These are phyloP conservation scores for Brassica incana DNA, from an alignment of 345 rosid species.

Conservation along the genomic window DNA sequence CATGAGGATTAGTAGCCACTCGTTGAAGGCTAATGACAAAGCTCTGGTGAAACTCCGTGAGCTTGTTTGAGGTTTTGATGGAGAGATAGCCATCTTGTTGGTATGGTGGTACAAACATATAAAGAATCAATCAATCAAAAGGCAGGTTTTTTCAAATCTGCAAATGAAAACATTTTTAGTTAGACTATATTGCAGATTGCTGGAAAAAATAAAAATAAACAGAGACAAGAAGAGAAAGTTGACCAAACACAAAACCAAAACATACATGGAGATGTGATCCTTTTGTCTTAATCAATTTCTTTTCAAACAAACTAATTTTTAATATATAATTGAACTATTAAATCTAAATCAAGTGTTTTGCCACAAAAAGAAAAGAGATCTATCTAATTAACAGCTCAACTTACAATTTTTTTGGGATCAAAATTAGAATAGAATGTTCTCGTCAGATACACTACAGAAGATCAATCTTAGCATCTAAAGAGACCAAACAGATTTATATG, in stretches of 20 bases:
- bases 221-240: slow-evolving; percentile 25
- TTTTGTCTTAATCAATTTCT: neutral
- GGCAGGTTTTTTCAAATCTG: slow-evolving; percentile 23
- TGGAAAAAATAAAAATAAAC: neutral
- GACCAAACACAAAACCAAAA: slow-evolving; percentile 18
- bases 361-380: slow-evolving; percentile 26
- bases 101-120: neutral
- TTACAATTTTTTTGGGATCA: slow-evolving; percentile 2
- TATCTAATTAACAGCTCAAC: slow-evolving; percentile 34
- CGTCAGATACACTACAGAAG: neutral
- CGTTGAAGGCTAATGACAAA: slow-evolving; percentile 66
- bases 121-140: slow-evolving; percentile 24
- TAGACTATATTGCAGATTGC: neutral
- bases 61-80: slow-evolving; percentile 43
- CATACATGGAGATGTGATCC: neutral
- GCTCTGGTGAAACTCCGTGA: slow-evolving; percentile 47
- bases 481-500: neutral
- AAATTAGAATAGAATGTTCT: slow-evolving; percentile 14
- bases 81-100: slow-evolving; percentile 50
- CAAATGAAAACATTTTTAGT: slow-evolving; percentile 16
- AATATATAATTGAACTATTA: neutral
- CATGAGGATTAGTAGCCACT: slow-evolving; percentile 77
- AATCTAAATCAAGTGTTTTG: neutral
- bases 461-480: slow-evolving; percentile 20
- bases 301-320: neutral